Evolutionary conservation across 805 yeast genomes (phyloP), one percentile per base, ranked within the genome.

Genomic region (Nakazawaea wickerhamii): DNA sequence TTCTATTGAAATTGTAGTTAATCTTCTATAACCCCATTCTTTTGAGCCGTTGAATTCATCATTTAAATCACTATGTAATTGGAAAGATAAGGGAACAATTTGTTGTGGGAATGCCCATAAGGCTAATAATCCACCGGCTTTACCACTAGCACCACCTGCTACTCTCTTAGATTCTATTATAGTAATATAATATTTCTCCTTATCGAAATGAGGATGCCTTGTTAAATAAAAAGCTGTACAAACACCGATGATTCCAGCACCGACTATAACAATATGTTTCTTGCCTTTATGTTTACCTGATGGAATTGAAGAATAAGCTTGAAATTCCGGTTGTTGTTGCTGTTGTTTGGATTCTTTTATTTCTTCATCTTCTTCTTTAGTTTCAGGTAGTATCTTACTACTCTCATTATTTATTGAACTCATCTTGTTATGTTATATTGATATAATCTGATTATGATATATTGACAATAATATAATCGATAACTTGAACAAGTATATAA

Each of bases 101-200:
- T 87, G 96, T 53, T 84, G 89, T 0, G 99, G 99, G 61, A 93
- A 93, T 0, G 98, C 98, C 95, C 97, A 90, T 18, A 85, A 73
- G 1, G 98, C 97, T 39, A 91, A 64, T 38, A 91, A 69, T 0
- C 99, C 99, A 35, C 98, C 99, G 5, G 99, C 98, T 55, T 91
- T 93, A 43, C 99, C 99, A 32, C 88, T 77, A 15, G 99, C 98
- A 37, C 96, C 98, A 40, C 96, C 95, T 0, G 98, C 99, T 5
- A 95, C 95, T 54, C 95, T 71, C 48, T 86, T 87, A 40, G 91
- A 80, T 61, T 91, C 99, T 11, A 93, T 58, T 15, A 91, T 75
- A 5, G 96, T 85, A 49, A 91, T 85, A 54, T 86, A 89, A 57
- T 86, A 80, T 44, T 77, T 81, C 25, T 69, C 66, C 0, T 85